These are phyloP conservation scores for Thoreauomyces humboldtii DNA, from an alignment of 192 early-diverging fungal species.

Conservation along the genomic window DNA sequence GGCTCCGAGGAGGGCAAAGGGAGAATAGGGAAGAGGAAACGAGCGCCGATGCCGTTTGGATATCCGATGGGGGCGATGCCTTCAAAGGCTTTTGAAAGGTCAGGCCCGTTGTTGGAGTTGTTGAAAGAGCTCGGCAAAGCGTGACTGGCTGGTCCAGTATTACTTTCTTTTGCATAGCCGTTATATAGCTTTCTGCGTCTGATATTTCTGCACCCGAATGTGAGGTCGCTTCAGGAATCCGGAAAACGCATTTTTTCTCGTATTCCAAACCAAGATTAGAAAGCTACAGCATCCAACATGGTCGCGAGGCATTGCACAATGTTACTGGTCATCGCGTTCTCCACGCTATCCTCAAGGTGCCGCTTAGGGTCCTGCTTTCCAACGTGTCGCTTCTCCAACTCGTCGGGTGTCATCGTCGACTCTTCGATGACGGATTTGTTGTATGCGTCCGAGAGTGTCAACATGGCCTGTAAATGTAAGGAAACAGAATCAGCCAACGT, in stretches of 20 bases:
- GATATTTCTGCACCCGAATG: too few relatives aligned
- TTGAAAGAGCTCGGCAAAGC: neutral
- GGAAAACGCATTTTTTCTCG: too few relatives aligned
- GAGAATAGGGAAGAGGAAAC: too few relatives aligned
- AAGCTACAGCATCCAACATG: slow-evolving; percentile 78
- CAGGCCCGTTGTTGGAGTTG: neutral
- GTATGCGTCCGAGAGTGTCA: slow-evolving; percentile 85
- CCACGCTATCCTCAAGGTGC: slow-evolving; percentile 92
- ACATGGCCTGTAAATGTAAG: slow-evolving; percentile 65
- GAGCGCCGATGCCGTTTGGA: slow-evolving; percentile 1
- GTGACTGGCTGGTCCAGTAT: too few relatives aligned
- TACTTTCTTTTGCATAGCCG: too few relatives aligned
- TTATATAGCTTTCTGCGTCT: too few relatives aligned
- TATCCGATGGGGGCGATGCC: neutral
- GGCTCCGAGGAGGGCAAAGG: neutral
- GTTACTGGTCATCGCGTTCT: slow-evolving; percentile 89
- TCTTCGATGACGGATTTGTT: slow-evolving; percentile 99
- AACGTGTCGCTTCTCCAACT: slow-evolving; percentile 98
- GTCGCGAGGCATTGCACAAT: slow-evolving; percentile 94
- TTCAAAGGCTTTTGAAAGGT: neutral
- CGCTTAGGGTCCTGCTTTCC: slow-evolving; percentile 99
- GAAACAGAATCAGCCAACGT: slow-evolving; percentile 1
- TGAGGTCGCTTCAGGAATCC: too few relatives aligned
- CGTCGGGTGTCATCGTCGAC: slow-evolving; percentile 84
- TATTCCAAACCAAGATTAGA: slow-evolving; percentile 50